Conservation (phyloP, 441 rosid genomes). For the Euphorbia corollata region DNA sequence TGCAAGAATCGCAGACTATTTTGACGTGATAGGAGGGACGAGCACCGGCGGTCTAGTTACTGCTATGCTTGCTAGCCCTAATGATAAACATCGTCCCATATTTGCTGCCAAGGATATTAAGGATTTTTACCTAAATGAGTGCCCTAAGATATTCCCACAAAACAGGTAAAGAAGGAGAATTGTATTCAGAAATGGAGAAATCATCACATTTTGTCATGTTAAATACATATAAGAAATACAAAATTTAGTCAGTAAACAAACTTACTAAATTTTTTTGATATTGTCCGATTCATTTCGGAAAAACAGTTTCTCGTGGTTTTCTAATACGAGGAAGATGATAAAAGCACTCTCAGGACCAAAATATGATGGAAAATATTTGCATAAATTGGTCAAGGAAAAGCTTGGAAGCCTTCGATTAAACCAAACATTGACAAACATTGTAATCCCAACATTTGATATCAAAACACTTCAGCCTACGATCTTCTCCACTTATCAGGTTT, state of each 20-base stretch:
- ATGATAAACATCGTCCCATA: constrained; percentile 19
- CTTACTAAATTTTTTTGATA: neutral
- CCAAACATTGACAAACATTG: constrained; percentile 18
- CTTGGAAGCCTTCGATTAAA: constrained; percentile 17
- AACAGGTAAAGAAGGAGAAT: too few relatives aligned
- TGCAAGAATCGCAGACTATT: constrained; percentile 23
- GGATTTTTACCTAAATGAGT: too few relatives aligned
- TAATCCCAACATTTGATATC: constrained; percentile 26
- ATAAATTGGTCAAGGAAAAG: neutral
- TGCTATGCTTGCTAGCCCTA: constrained; percentile 25
- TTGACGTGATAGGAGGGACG: constrained; percentile 27
- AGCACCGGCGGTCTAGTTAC: constrained; percentile 25
- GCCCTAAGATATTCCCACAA: too few relatives aligned
- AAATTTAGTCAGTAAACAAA: too few relatives aligned
- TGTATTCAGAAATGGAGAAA: too few relatives aligned
- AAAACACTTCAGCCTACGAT: constrained; percentile 18
- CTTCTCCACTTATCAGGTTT: constrained; percentile 21
- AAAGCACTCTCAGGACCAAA: constrained; percentile 20
- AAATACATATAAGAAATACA: too few relatives aligned
- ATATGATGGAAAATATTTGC: constrained; percentile 15
- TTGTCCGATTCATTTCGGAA: neutral
- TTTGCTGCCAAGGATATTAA: constrained; percentile 21
- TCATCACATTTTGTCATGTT: too few relatives aligned
- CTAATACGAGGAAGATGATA: neutral
- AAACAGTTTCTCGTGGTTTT: neutral